Conservation (phyloP, 192 early-diverging fungal genomes). For the Coemansia sp. region DNA sequence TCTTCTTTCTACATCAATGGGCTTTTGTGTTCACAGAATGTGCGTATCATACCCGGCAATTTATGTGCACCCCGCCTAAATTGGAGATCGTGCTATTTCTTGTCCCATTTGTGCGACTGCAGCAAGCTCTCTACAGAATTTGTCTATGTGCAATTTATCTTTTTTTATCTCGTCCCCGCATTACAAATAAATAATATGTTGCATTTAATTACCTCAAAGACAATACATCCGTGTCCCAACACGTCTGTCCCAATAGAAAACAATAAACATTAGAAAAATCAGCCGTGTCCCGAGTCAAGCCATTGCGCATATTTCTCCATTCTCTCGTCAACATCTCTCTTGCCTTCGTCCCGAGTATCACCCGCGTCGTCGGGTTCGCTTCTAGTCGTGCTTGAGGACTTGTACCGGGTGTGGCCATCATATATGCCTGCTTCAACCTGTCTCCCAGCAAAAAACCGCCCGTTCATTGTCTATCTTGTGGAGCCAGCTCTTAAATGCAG, state of each 20-base stretch:
- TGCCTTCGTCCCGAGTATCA: conserved; percentile 27
- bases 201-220: background rate
- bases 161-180: background rate
- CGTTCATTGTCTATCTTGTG: conserved; percentile 73
- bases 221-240: background rate
- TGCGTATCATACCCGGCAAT: background rate
- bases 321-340: conserved; percentile 68
- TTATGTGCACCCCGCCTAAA: too few relatives aligned
- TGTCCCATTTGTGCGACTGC: background rate
- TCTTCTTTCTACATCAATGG: background rate
- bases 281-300: conserved; percentile 63
- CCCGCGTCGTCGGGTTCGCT: background rate
- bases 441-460: conserved; percentile 85
- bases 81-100: background rate
- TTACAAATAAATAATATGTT: too few relatives aligned
- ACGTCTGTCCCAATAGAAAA: background rate
- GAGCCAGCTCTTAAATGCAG: background rate
- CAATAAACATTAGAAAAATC: background rate
- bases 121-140: background rate
- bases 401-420: conserved; percentile 82
- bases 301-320: conserved; percentile 87
- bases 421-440: conserved; percentile 74
- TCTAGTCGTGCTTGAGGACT: conserved; percentile 52
- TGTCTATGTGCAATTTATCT: background rate
- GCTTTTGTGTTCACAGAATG: background rate